phyloP scores from a whole-genome alignment of 805 yeast species.

The Saturnispora mendoncae region DNA sequence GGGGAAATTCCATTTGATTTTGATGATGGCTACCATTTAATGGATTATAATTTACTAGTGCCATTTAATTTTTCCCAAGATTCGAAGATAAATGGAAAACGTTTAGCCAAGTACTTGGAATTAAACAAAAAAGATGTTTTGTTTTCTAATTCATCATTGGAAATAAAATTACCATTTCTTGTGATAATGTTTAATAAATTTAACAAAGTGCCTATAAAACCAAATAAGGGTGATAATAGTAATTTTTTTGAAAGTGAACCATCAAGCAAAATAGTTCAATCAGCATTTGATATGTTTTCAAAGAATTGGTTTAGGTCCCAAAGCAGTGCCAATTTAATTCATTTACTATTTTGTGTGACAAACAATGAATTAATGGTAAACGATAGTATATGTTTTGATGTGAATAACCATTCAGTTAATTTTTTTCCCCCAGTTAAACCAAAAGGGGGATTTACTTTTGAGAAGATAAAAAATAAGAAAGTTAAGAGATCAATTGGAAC shows the following conservation, averaged over 20 bases:
- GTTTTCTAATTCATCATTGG: no score
- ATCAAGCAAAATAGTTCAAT: conserved; percentile 10
- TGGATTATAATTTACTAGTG: conserved; percentile 32
- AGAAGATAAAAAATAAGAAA: conserved; percentile 1
- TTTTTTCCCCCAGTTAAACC: conserved; percentile 23
- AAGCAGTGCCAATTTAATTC: conserved; percentile 29
- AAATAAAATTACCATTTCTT: no score
- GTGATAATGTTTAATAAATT: no score
- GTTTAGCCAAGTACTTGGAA: no score
- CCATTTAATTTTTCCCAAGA: conserved; percentile 25
- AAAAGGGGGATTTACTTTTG: conserved; percentile 6
- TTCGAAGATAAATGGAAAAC: conserved; percentile 8
- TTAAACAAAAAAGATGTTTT: no score
- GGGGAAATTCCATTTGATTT: conserved; percentile 33
- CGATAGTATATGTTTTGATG: conserved; percentile 32
- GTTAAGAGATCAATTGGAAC: not conserved
- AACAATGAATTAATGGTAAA: conserved; percentile 12
- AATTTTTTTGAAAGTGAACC: not conserved
- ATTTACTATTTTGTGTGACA: conserved; percentile 37
- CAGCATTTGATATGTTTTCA: conserved; percentile 36
- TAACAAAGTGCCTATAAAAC: no score
- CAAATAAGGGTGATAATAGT: no score
- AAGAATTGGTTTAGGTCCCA: conserved; percentile 31
- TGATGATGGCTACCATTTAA: conserved; percentile 29
- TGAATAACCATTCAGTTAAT: conserved; percentile 25